Evolutionary conservation across 306 rosid species (phyloP).

Genomic region (Sicyos baderoa): DNA sequence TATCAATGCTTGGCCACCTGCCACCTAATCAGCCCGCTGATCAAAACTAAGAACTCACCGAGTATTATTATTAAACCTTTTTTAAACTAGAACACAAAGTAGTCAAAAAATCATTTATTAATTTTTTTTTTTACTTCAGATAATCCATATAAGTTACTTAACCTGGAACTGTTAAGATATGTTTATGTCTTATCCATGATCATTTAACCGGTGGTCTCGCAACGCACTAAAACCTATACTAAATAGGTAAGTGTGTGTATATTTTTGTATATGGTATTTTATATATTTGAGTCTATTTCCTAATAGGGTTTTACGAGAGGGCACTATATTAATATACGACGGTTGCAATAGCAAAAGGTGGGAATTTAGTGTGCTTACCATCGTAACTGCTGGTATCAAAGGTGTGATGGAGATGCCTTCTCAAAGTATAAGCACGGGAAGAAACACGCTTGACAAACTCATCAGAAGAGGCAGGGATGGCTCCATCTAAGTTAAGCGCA

Average conservation of each 20-base stretch:
- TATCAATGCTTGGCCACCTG: not conserved
- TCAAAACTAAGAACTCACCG: not conserved
- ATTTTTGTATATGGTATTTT: too few species aligned
- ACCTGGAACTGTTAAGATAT: too few species aligned
- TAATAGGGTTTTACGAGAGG: too few species aligned
- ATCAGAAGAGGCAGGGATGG: slow-evolving; percentile 61
- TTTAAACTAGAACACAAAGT: not conserved
- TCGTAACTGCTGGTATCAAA: slow-evolving; percentile 86
- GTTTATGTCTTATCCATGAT: too few species aligned
- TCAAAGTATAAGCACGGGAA: slow-evolving; percentile 92
- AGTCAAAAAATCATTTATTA: not conserved
- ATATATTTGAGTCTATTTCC: too few species aligned
- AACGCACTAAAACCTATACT: too few species aligned
- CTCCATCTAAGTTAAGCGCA: slow-evolving; percentile 74
- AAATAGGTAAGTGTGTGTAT: too few species aligned
- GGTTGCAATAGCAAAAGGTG: too few species aligned
- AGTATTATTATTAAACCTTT: not conserved
- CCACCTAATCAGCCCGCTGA: not conserved
- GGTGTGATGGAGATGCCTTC: slow-evolving; percentile 73
- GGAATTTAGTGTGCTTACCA: slow-evolving; percentile 35
- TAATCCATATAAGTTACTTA: not conserved
- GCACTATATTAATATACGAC: too few species aligned
- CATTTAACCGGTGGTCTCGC: too few species aligned
- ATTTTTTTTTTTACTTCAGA: too few species aligned
- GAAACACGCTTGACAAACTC: slow-evolving; percentile 81